phyloP scores from a whole-genome alignment of 2,329 filamentous ascomycete genomes.

The Aspergillus japonicus region DNA sequence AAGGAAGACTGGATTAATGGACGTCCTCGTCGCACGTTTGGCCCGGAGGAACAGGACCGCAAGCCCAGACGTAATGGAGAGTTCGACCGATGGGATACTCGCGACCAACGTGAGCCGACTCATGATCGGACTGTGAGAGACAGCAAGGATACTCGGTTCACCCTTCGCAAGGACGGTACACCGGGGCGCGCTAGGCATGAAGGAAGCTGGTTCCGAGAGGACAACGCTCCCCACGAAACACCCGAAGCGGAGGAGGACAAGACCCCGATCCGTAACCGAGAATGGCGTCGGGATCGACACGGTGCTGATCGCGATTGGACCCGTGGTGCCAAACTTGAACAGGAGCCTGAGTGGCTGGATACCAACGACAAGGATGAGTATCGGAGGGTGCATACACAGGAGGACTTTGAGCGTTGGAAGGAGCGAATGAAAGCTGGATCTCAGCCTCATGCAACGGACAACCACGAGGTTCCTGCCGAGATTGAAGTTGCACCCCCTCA shows the following conservation, averaged over 20 bases:
- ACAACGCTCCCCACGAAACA: constrained; percentile 36
- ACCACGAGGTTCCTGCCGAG: constrained; percentile 40
- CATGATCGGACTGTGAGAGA: constrained; percentile 52
- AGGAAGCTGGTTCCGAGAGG: constrained; percentile 72
- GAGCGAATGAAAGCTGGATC: constrained; percentile 76
- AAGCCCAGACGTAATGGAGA: constrained; percentile 44
- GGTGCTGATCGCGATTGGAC: constrained; percentile 55
- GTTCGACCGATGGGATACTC: constrained; percentile 48
- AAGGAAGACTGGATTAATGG: constrained; percentile 44
- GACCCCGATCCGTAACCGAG: constrained; percentile 58
- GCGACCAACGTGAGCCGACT: constrained; percentile 55
- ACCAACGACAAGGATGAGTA: constrained; percentile 66
- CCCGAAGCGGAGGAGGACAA: constrained; percentile 44
- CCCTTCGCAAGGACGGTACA: constrained; percentile 61
- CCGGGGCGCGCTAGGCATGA: constrained; percentile 64
- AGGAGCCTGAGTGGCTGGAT: constrained; percentile 91
- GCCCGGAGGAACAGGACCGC: constrained; percentile 43
- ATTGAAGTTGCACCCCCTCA: constrained; percentile 20
- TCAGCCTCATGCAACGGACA: constrained; percentile 42
- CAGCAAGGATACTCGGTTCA: constrained; percentile 53
- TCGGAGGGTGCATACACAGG: constrained; percentile 71
- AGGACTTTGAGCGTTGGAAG: constrained; percentile 94
- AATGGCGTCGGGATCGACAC: constrained; percentile 57
- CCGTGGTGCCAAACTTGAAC: constrained; percentile 59
- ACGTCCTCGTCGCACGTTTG: constrained; percentile 41